Evolutionary conservation across 331 rosid species (phyloP).

Genomic region (Stylosanthes scabra): DNA sequence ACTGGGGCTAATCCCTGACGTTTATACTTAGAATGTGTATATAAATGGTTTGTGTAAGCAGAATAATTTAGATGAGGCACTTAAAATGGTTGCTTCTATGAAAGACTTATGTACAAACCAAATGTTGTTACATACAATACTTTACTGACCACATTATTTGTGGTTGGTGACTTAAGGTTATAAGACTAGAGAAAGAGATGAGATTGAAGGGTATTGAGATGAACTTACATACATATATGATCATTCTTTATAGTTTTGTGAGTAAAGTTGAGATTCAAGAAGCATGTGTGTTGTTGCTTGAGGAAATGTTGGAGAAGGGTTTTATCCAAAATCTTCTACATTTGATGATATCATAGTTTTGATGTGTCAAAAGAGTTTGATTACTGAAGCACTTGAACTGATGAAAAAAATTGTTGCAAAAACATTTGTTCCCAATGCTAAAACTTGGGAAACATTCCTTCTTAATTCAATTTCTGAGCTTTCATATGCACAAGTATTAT

Average conservation of each 20-base stretch:
- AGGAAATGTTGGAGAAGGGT: conserved; percentile 68
- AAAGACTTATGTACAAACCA: conserved; percentile 71
- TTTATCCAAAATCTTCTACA: conserved; percentile 55
- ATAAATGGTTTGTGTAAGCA: conserved; percentile 78
- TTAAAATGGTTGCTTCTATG: conserved; percentile 60
- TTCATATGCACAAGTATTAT: conserved; percentile 44
- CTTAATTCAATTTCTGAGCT: conserved; percentile 46
- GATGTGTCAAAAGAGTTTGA: conserved; percentile 64
- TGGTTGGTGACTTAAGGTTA: conserved; percentile 52
- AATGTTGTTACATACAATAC: conserved; percentile 74
- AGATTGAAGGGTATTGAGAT: conserved; percentile 58
- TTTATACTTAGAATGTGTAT: conserved; percentile 71
- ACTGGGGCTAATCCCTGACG: conserved; percentile 73
- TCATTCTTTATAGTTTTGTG: conserved; percentile 68
- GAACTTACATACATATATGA: conserved; percentile 64
- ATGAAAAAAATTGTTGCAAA: conserved; percentile 50
- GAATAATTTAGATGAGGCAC: conserved; percentile 53
- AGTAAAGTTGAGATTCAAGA: conserved; percentile 58
- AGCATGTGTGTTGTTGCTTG: conserved; percentile 62
- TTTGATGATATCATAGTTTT: conserved; percentile 60
- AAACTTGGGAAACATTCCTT: conserved; percentile 68
- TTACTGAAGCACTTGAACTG: conserved; percentile 58
- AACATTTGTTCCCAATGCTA: conserved; percentile 54
- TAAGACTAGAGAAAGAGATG: conserved; percentile 63
- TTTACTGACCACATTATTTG: conserved; percentile 56